phyloP scores from a whole-genome alignment of 1,284 basidiomycete species.

The Hemileccinum hortonii region DNA sequence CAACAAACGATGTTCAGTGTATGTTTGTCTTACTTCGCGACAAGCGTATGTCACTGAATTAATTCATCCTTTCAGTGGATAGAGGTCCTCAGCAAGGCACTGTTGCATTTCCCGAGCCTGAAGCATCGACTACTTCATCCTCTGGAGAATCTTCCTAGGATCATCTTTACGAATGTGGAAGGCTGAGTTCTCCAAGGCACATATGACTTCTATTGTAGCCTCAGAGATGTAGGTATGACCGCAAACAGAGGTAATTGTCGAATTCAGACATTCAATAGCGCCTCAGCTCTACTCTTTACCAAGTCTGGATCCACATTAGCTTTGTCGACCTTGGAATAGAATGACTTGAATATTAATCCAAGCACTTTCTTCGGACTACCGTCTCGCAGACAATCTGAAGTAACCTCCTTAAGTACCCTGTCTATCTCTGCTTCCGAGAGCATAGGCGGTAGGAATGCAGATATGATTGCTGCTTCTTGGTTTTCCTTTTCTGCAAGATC shows the following conservation, averaged over 20 bases:
- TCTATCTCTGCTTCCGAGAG: constrained; percentile 58
- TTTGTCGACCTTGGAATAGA: constrained; percentile 61
- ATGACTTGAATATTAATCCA: constrained; percentile 58
- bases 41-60: constrained; percentile 5
- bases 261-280: constrained; percentile 33
- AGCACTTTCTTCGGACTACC: constrained; percentile 39
- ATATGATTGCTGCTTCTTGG: constrained; percentile 54
- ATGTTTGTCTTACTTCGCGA: constrained; percentile 7
- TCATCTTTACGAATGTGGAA: background rate
- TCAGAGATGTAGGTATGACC: background rate
- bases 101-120: background rate
- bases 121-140: background rate
- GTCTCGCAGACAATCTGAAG: constrained; percentile 32
- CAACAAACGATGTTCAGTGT: constrained; percentile 12
- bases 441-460: constrained; percentile 57
- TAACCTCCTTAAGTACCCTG: constrained; percentile 42
- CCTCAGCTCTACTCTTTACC: constrained; percentile 52
- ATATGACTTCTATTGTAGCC: constrained; percentile 6
- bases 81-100: background rate
- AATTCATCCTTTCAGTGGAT: constrained; percentile 4
- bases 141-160: constrained; percentile 3
- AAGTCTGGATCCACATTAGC: constrained; percentile 54
- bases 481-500: constrained; percentile 67
- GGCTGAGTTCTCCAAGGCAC: background rate
- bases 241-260: constrained; percentile 1